A percentile compares a stretch with the other conserved stretches of the same genome.
Conservation (phyloP, 2,329 filamentous ascomycete genomes). For the Alternaria tenuissima region DNA sequence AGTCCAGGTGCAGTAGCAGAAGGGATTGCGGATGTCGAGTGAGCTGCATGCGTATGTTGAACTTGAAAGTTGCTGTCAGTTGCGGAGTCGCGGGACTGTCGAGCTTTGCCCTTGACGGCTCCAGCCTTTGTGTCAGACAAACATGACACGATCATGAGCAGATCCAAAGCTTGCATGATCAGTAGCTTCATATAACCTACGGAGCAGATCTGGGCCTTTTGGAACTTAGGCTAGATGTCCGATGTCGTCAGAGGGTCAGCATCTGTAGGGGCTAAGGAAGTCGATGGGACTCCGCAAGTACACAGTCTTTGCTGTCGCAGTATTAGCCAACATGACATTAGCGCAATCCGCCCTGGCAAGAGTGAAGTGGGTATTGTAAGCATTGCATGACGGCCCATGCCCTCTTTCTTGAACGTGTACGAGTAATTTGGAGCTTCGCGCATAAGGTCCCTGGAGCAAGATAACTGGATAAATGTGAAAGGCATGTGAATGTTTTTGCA, state of each 20-base stretch:
- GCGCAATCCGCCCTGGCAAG: conserved; percentile 7
- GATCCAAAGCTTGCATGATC: not conserved
- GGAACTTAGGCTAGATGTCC: conserved; percentile 5
- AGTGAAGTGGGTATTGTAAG: conserved; percentile 1
- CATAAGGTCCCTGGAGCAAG: conserved; percentile 8
- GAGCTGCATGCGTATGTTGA: not conserved
- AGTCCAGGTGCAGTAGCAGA: not conserved
- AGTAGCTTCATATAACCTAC: conserved; percentile 4
- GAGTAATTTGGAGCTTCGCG: conserved; percentile 10
- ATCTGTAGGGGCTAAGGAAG: not conserved
- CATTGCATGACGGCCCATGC: conserved; percentile 8
- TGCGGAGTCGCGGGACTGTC: not conserved
- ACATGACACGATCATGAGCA: conserved; percentile 14
- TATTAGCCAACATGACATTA: not conserved
- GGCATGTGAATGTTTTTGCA: conserved; percentile 11
- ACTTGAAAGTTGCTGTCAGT: conserved; percentile 4
- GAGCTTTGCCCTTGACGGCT: not conserved
- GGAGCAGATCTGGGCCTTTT: conserved; percentile 6
- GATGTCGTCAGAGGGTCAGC: conserved; percentile 16
- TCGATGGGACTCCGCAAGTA: not conserved
- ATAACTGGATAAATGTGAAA: conserved; percentile 9
- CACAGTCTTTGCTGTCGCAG: conserved; percentile 4
- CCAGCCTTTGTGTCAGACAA: conserved; percentile 7
- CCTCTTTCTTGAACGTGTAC: conserved; percentile 22
- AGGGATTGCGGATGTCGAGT: not conserved